Base-by-base conservation (phyloP, 2,329 filamentous ascomycete genomes). In the Phialophora verrucosa region DNA sequence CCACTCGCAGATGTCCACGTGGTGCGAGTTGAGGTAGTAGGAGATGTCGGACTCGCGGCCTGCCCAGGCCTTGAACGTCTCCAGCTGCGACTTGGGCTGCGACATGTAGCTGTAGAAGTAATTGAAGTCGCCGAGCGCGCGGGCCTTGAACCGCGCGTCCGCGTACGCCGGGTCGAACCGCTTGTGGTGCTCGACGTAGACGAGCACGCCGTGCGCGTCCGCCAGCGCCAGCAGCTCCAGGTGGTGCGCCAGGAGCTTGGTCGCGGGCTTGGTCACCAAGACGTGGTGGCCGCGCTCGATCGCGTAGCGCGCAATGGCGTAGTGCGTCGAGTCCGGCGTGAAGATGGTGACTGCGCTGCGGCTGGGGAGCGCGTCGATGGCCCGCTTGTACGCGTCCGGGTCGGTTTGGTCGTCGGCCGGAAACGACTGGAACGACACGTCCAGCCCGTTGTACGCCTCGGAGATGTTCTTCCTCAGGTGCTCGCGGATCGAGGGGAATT, bases 21-120 rank as follows among this genome's bases (percentile, higher is more conserved):
- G 94, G 82, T 97, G 93, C 70, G 89, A 92, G 85, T 97, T 97
- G 71, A 97, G 87, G 80, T 97, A 97, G 83, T 97, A 97, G 10
- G 90, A 93, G 74, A 97, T 97, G 78, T 97, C 94, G 32, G 90
- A 93, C 73, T 97, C 93, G 74, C 90, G 88, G 70, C 93, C 93
- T 0, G 93, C 93, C 93, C 93, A 97, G 2, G 92, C 90, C 80
- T 92, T 93, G 88, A 97, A 97, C 0, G 93, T 97, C 83, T 96
- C 91, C 56, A 97, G 86, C 81, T 96, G 93, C 59, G 85, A 92
- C 82, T 96, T 96, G 67, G 90, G 91, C 83, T 97, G 93, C 58
- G 89, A 92, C 93, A 97, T 96, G 86, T 97, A 97, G 73, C 87
- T 90, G 85, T 97, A 97, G 78, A 96, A 97, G 84, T 97, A 97